Evolutionary conservation across 2,329 filamentous ascomycete species (phyloP).

Genomic region (Pleoardoris graminearum): DNA sequence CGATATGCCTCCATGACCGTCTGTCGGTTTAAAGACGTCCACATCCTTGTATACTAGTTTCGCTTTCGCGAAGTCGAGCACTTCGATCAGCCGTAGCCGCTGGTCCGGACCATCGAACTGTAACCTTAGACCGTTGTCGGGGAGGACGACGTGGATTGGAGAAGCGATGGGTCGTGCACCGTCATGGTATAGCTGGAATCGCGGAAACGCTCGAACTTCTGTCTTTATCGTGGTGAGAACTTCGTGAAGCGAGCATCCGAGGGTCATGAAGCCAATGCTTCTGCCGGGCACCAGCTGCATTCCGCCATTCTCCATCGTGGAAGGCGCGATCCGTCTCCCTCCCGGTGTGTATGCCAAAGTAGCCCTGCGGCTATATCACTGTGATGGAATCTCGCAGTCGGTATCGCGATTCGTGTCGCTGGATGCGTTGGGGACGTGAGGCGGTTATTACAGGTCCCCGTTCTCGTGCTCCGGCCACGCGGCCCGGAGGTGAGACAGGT

Average conservation of each 20-base stretch:
- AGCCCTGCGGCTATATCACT: neutral
- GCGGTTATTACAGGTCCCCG: too few species aligned
- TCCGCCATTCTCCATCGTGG: slow-evolving; percentile 34
- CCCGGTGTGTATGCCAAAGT: too few species aligned
- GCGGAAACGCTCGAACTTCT: slow-evolving; percentile 79
- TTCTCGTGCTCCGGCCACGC: slow-evolving; percentile 35
- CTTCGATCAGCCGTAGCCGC: slow-evolving; percentile 84
- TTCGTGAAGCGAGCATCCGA: slow-evolving; percentile 91
- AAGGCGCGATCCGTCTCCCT: neutral
- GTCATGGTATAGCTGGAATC: slow-evolving; percentile 81
- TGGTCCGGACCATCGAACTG: slow-evolving; percentile 95
- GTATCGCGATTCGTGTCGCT: neutral
- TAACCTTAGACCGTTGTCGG: slow-evolving; percentile 83
- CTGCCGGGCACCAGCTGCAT: slow-evolving; percentile 38
- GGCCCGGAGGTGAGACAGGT: slow-evolving; percentile 14
- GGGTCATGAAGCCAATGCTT: slow-evolving; percentile 57
- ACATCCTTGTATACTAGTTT: slow-evolving; percentile 80
- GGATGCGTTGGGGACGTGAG: slow-evolving; percentile 1
- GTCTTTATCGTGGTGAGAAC: slow-evolving; percentile 85
- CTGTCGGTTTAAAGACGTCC: slow-evolving; percentile 70
- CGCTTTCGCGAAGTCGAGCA: slow-evolving; percentile 85
- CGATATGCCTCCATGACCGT: slow-evolving; percentile 29
- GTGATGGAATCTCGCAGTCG: neutral
- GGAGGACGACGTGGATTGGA: slow-evolving; percentile 74
- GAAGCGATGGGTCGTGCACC: slow-evolving; percentile 72